phyloP scores from a whole-genome alignment of 208 protist species.

The Histomonas meleagridis region DNA sequence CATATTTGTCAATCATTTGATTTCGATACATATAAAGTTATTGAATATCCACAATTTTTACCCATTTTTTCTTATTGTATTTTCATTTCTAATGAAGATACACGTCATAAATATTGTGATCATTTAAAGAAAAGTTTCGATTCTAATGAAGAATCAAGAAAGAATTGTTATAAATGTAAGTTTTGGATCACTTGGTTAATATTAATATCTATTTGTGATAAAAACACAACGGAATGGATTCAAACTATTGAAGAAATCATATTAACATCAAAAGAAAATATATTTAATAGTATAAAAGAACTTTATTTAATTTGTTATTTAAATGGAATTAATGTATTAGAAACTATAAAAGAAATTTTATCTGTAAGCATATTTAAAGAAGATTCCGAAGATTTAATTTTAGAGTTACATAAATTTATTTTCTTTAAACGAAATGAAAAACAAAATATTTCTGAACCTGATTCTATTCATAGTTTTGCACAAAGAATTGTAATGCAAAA shows the following conservation, averaged over 20 bases:
- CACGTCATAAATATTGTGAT: neutral
- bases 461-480: neutral
- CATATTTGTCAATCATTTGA: neutral
- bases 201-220: neutral
- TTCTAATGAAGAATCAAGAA: neutral
- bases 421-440: neutral
- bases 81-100: neutral
- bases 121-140: neutral
- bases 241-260: neutral
- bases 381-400: neutral
- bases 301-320: neutral
- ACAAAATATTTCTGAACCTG: neutral
- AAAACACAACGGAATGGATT: neutral
- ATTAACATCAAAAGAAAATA: neutral
- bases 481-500: neutral
- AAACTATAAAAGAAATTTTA: neutral
- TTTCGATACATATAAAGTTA: neutral
- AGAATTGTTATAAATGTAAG: neutral
- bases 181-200: neutral
- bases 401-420: neutral
- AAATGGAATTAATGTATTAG: neutral
- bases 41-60: neutral
- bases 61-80: neutral
- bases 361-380: neutral
- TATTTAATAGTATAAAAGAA: neutral